phyloP scores from a whole-genome alignment of 2,329 filamentous ascomycete genomes.

The Elsinoe australis region DNA sequence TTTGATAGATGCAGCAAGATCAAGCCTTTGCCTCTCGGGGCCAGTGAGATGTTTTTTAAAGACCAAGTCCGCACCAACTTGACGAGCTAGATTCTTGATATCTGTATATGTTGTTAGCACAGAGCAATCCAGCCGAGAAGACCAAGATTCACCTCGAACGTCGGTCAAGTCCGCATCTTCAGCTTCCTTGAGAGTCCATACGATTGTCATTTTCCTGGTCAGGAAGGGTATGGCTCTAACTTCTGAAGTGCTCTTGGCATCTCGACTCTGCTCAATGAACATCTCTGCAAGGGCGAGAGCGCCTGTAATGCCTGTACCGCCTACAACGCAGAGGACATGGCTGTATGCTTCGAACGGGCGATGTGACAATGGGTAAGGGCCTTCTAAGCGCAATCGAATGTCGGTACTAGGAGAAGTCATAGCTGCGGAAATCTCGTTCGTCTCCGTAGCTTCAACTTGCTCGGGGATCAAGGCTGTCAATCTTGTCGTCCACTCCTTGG shows the following conservation, averaged over 20 bases:
- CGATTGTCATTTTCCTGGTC: background rate
- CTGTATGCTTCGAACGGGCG: background rate
- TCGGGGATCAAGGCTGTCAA: background rate
- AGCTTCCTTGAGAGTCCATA: background rate
- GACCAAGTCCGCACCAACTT: background rate
- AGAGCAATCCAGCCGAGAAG: background rate
- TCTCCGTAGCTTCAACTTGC: background rate
- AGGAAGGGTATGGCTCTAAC: background rate
- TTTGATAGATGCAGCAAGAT: background rate
- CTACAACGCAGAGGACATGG: background rate
- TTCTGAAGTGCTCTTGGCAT: background rate
- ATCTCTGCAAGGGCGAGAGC: background rate
- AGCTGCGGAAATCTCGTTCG: background rate
- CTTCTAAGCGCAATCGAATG: background rate
- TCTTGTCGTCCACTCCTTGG: background rate
- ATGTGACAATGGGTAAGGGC: background rate
- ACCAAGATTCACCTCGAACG: background rate
- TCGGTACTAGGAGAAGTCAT: background rate
- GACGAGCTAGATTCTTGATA: background rate
- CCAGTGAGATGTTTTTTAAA: background rate
- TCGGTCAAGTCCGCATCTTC: background rate
- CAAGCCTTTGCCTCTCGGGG: background rate
- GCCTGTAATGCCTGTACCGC: background rate
- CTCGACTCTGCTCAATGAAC: background rate
- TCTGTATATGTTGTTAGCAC: background rate